These are phyloP conservation scores for Leccinum pallidistipes DNA, from an alignment of 1,284 basidiomycete genomes.

Conservation along the genomic window DNA sequence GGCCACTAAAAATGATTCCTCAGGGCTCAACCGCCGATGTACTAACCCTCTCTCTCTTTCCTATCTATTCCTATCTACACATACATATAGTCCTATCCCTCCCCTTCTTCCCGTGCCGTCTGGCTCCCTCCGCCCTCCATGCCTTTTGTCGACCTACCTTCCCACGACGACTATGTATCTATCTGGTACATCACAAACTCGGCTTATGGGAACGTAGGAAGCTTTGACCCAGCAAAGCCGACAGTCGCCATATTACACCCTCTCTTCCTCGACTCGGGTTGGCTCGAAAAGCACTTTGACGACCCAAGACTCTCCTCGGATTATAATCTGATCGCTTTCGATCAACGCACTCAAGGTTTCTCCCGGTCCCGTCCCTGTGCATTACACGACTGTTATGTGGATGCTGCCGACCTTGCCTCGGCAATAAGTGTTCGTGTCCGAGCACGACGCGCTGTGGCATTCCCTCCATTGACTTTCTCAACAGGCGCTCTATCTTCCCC, in stretches of 20 bases:
- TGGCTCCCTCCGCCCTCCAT: constrained; percentile 37
- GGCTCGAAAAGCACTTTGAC: constrained; percentile 65
- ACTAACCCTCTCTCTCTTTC: constrained; percentile 6
- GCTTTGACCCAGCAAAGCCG: constrained; percentile 63
- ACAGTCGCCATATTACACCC: constrained; percentile 69
- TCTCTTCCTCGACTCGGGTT: constrained; percentile 63
- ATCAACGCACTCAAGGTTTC: constrained; percentile 66
- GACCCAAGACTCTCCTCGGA: constrained; percentile 56
- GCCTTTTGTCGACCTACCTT: constrained; percentile 70
- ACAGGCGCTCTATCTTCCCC: constrained; percentile 62
- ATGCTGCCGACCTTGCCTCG: constrained; percentile 70
- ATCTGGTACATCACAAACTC: constrained; percentile 72
- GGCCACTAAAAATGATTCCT: constrained; percentile 15
- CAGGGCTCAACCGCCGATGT: constrained; percentile 20
- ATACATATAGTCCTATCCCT: constrained; percentile 7
- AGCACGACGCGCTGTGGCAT: background rate
- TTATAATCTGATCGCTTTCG: constrained; percentile 73
- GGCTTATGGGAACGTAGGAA: constrained; percentile 51
- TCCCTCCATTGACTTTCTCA: background rate
- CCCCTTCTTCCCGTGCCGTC: constrained; percentile 2
- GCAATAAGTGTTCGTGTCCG: constrained; percentile 53
- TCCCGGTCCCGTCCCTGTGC: constrained; percentile 54
- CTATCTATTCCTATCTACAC: constrained; percentile 25
- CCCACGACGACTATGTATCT: constrained; percentile 62
- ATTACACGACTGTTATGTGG: constrained; percentile 69